Conservation (phyloP, 306 rosid genomes). For the Trichosanthes truncata region DNA sequence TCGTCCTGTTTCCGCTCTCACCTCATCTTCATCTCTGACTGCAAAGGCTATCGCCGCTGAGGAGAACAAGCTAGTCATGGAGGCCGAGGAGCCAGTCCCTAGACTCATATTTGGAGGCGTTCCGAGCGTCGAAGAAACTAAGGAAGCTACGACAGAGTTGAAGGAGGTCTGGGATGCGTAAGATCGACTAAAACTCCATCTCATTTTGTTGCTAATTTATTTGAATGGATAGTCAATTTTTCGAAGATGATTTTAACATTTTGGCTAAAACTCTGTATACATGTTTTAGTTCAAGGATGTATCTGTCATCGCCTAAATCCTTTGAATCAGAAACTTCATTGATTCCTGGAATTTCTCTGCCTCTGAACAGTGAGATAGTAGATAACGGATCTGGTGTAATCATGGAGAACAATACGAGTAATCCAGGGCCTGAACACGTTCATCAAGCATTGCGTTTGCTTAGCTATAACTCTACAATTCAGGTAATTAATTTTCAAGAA, state of each 20-base stretch:
- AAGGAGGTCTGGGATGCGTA: conserved; percentile 69
- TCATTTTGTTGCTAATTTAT: neutral
- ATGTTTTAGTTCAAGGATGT: conserved; percentile 26
- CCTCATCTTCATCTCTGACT: conserved; percentile 16
- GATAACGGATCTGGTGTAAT: conserved; percentile 23
- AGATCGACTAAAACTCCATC: neutral
- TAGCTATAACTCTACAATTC: conserved; percentile 29
- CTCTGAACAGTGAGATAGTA: neutral
- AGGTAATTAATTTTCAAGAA: conserved; percentile 29
- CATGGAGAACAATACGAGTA: conserved; percentile 15
- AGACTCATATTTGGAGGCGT: conserved; percentile 49
- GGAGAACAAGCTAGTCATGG: conserved; percentile 29
- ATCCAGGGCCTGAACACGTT: conserved; percentile 31
- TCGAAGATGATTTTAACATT: too few species aligned
- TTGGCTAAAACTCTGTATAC: neutral
- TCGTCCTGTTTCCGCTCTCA: conserved; percentile 15
- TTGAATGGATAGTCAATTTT: neutral
- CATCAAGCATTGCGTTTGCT: conserved; percentile 47
- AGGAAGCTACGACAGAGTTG: conserved; percentile 52
- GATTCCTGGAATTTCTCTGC: neutral
- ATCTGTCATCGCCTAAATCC: conserved; percentile 30
- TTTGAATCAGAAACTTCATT: conserved; percentile 5
- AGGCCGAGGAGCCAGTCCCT: conserved; percentile 45
- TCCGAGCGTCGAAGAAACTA: conserved; percentile 51
- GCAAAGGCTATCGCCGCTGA: conserved; percentile 17